phyloP scores from a whole-genome alignment of 768 basidiomycete genomes.

The Trametes maxima region DNA sequence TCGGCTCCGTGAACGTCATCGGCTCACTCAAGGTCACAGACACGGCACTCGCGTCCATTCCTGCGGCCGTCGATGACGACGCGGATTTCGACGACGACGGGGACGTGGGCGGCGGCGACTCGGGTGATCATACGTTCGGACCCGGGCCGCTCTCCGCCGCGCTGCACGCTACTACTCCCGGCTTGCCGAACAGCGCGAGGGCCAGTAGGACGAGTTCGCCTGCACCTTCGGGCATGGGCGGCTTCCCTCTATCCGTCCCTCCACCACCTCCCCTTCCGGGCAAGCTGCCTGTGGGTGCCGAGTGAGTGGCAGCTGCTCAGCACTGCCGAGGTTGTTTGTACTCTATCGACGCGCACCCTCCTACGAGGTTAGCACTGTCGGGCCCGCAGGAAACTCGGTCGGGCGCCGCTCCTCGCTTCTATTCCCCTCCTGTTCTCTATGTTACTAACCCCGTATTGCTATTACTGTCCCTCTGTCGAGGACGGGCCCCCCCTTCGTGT shows the following conservation, averaged over 20 bases:
- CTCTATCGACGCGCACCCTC: slow-evolving; percentile 2
- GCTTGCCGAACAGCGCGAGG: neutral
- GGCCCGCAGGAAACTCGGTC: neutral
- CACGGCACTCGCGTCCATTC: slow-evolving; percentile 18
- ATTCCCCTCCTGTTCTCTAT: neutral
- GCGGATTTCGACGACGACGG: slow-evolving; percentile 1
- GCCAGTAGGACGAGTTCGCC: neutral
- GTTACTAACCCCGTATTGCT: neutral
- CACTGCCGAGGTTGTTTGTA: slow-evolving; percentile 6
- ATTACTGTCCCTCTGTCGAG: neutral
- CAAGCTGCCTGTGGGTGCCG: slow-evolving; percentile 21
- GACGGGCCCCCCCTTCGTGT: neutral
- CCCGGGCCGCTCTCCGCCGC: slow-evolving; percentile 22
- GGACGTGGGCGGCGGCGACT: slow-evolving; percentile 15
- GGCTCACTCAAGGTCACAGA: slow-evolving; percentile 21
- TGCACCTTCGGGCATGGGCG: neutral
- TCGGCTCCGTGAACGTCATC: slow-evolving; percentile 29
- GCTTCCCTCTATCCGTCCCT: slow-evolving; percentile 8
- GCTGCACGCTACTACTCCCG: slow-evolving; percentile 4
- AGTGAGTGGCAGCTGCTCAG: no score
- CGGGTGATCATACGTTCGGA: slow-evolving; percentile 23
- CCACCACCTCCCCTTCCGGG: slow-evolving; percentile 29
- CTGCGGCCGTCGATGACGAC: slow-evolving; percentile 1
- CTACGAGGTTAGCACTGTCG: no score
- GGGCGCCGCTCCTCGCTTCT: neutral